Percentiles rank a stretch among this genome's conserved stretches.
Evolutionary conservation across 2,329 filamentous ascomycete species (phyloP).

Genomic region (Xylaria sp.): DNA sequence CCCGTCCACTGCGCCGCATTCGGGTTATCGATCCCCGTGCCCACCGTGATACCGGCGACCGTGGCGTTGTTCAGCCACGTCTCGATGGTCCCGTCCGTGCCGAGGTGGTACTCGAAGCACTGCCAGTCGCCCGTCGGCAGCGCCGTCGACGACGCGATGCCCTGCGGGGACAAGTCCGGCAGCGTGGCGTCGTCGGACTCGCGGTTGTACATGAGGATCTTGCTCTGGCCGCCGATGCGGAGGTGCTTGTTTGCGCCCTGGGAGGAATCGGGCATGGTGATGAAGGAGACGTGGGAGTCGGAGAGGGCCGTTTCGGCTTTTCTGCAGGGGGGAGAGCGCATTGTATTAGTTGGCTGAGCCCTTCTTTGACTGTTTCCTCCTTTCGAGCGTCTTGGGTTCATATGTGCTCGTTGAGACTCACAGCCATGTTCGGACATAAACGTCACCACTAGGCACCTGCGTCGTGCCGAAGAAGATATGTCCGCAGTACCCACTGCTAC

Average conservation of each 20-base stretch:
- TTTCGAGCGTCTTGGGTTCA: background rate
- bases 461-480: constrained; percentile 59
- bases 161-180: constrained; percentile 54
- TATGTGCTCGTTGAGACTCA: constrained; percentile 35
- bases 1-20: constrained; percentile 51
- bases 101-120: constrained; percentile 58
- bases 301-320: constrained; percentile 54
- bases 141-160: constrained; percentile 48
- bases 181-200: constrained; percentile 58
- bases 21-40: constrained; percentile 42
- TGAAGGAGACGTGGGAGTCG: constrained; percentile 56
- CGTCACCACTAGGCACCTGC: constrained; percentile 49
- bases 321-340: constrained; percentile 32
- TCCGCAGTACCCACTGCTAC: constrained; percentile 50
- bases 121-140: constrained; percentile 49
- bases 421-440: constrained; percentile 53
- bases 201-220: constrained; percentile 61
- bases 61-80: constrained; percentile 53
- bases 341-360: background rate
- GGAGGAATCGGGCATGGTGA: constrained; percentile 56
- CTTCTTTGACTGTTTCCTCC: background rate
- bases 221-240: constrained; percentile 55
- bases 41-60: constrained; percentile 47
- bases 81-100: constrained; percentile 52
- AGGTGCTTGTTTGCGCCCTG: constrained; percentile 54